Percentiles rank a stretch among this genome's conserved stretches.
These are phyloP conservation scores for Asterophora lycoperdoides DNA, from an alignment of 768 basidiomycete species.

Conservation along the genomic window DNA sequence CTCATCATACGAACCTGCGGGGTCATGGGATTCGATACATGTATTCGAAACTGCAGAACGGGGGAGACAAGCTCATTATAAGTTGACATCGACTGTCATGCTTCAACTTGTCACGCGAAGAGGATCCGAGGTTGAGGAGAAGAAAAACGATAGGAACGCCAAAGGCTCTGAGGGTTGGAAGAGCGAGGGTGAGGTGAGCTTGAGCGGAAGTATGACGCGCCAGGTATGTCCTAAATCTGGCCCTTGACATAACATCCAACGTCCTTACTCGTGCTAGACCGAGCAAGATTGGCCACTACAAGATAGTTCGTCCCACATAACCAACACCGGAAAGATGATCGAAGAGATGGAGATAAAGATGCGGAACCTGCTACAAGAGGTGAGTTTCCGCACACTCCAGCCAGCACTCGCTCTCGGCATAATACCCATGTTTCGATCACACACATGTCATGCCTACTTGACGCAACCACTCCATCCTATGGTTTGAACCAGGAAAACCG, in stretches of 20 bases:
- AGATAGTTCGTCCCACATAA: constrained; percentile 79
- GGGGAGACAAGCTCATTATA: constrained; percentile 91
- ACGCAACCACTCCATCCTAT: neutral
- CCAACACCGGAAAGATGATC: constrained; percentile 92
- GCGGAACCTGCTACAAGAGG: constrained; percentile 91
- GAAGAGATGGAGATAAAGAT: constrained; percentile 99
- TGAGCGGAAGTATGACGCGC: constrained; percentile 97
- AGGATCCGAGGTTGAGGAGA: constrained; percentile 29
- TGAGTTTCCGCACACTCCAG: constrained; percentile 21
- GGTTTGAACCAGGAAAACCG: neutral
- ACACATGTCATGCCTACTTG: too few relatives aligned
- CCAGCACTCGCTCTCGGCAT: neutral
- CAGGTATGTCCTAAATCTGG: constrained; percentile 54
- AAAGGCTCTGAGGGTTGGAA: constrained; percentile 44
- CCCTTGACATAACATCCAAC: neutral
- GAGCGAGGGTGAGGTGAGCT: constrained; percentile 68
- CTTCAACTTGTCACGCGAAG: constrained; percentile 73
- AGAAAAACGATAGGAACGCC: constrained; percentile 31
- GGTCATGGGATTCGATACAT: constrained; percentile 98
- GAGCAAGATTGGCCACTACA: constrained; percentile 86
- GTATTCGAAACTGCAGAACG: constrained; percentile 95
- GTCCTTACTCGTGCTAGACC: constrained; percentile 39
- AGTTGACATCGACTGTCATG: constrained; percentile 96
- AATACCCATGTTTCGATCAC: too few relatives aligned
- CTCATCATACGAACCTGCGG: constrained; percentile 58